Percentiles rank a stretch among this genome's conserved stretches.
Evolutionary conservation across 148 eudicot genomes (phyloP).

Genomic region (Beta vulgaris): DNA sequence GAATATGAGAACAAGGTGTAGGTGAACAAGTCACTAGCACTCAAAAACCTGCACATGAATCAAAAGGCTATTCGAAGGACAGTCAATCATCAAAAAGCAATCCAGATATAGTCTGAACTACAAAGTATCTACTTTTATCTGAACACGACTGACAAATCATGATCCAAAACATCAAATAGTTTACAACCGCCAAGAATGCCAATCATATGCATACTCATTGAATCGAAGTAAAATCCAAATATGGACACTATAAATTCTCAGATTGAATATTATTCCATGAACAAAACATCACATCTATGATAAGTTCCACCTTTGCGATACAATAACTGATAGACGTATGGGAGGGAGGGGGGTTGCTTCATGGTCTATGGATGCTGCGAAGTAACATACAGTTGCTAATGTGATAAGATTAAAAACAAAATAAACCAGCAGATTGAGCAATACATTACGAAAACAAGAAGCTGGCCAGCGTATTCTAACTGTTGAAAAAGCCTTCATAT

Average conservation of each 20-base stretch:
- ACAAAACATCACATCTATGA: background rate
- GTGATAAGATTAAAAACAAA: conserved; percentile 1
- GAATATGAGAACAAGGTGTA: background rate
- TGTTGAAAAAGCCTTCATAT: background rate
- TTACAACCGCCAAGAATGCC: no score
- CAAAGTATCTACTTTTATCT: background rate
- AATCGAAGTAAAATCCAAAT: background rate
- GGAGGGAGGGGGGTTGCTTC: background rate
- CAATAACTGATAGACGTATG: background rate
- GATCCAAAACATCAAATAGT: background rate
- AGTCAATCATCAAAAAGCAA: background rate
- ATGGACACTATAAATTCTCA: background rate
- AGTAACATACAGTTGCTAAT: background rate
- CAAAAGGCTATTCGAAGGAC: background rate
- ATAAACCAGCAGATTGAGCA: conserved; percentile 5
- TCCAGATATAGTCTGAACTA: no score
- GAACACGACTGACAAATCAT: background rate
- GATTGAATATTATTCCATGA: background rate
- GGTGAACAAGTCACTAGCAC: background rate
- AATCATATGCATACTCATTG: background rate
- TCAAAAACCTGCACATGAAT: background rate
- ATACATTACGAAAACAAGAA: background rate
- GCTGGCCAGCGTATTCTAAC: background rate
- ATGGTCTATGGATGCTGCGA: background rate
- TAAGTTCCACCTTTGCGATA: background rate